phyloP scores from a whole-genome alignment of 805 yeast genomes.

The Metschnikowia bowlesiae region DNA sequence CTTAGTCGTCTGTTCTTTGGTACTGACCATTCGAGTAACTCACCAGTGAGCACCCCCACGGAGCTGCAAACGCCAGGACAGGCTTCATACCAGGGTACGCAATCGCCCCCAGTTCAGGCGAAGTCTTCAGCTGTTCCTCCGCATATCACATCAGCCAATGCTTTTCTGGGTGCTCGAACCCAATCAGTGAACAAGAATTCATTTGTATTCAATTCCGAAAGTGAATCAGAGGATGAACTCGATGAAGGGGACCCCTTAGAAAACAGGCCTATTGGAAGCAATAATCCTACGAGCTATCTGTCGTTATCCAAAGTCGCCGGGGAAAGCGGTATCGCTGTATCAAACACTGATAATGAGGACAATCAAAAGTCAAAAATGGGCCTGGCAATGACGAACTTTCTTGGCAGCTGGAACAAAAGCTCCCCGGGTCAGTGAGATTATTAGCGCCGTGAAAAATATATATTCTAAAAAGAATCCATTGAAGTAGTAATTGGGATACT shows the following conservation, averaged over 20 bases:
- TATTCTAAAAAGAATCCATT: not conserved
- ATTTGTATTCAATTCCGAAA: slow-evolving; percentile 36
- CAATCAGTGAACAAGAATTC: slow-evolving; percentile 17
- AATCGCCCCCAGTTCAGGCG: slow-evolving; percentile 23
- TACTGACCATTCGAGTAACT: slow-evolving; percentile 4
- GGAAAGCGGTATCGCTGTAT: slow-evolving; percentile 31
- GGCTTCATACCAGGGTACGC: slow-evolving; percentile 9
- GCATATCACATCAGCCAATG: slow-evolving; percentile 39
- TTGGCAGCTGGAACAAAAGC: slow-evolving; percentile 19
- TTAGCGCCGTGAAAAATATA: not conserved
- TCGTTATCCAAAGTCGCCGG: slow-evolving; percentile 52
- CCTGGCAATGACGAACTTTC: slow-evolving; percentile 28
- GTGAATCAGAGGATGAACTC: slow-evolving; percentile 33
- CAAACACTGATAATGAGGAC: slow-evolving; percentile 19
- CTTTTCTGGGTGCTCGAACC: slow-evolving; percentile 29
- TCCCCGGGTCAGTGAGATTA: not conserved
- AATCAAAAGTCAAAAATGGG: slow-evolving; percentile 19
- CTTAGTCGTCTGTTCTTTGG: slow-evolving; percentile 16
- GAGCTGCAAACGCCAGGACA: slow-evolving; percentile 1
- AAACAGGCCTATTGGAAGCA: slow-evolving; percentile 4
- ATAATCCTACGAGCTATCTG: slow-evolving; percentile 34
- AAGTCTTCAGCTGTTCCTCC: slow-evolving; percentile 42
- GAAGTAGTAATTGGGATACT: not conserved
- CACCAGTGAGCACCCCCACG: not conserved
- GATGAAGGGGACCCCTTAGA: slow-evolving; percentile 16